Percentiles rank a stretch among this genome's conserved stretches.
phyloP scores from a whole-genome alignment of 257 asterid genomes.

The Solanum rostratum region DNA sequence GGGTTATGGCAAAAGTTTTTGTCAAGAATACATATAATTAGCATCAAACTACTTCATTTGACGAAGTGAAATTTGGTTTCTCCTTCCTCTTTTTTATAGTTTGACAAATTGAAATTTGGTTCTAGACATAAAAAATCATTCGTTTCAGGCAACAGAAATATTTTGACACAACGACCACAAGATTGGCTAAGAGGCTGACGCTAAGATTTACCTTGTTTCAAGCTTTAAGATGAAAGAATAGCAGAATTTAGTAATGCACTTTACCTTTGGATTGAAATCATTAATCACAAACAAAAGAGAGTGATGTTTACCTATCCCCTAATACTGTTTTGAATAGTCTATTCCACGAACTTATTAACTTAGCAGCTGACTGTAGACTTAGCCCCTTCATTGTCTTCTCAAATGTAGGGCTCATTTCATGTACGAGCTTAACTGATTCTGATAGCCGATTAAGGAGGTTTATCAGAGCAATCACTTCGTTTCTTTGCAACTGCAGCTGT shows the following conservation, averaged over 20 bases:
- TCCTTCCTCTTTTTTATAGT: neutral
- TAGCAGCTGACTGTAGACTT: slow-evolving; percentile 26
- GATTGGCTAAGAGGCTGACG: neutral
- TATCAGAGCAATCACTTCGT: slow-evolving; percentile 85
- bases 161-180: neutral
- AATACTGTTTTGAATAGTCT: slow-evolving; percentile 26
- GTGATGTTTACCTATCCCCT: slow-evolving; percentile 21
- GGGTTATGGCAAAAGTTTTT: neutral
- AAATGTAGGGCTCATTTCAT: slow-evolving; percentile 46
- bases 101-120: neutral
- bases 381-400: slow-evolving; percentile 38
- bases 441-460: slow-evolving; percentile 79
- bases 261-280: neutral
- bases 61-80: neutral
- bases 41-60: neutral
- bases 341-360: slow-evolving; percentile 23
- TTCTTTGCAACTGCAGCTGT: slow-evolving; percentile 85
- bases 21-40: neutral
- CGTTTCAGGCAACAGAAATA: neutral
- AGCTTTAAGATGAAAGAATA: neutral
- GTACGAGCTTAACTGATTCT: slow-evolving; percentile 71
- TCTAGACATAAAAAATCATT: neutral
- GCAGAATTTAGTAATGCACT: neutral
- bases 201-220: neutral
- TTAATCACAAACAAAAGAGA: neutral